A percentile compares a stretch with the other conserved stretches of the same genome.
phyloP scores from a whole-genome alignment of 345 rosid genomes.

The Diplotaxis tenuifolia region DNA sequence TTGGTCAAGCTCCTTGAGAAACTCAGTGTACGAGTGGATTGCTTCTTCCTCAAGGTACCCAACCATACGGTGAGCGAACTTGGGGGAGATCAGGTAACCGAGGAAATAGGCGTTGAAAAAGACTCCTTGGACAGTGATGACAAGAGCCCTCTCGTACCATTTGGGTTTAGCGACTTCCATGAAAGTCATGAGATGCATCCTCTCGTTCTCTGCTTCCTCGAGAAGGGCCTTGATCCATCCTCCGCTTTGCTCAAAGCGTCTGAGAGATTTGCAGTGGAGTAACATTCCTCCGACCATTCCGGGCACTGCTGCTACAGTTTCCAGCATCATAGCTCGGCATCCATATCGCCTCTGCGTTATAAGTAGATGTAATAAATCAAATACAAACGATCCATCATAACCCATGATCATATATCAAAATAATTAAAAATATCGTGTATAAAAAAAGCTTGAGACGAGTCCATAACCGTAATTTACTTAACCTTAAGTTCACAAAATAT shows the following conservation, averaged over 20 bases:
- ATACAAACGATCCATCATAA: background rate
- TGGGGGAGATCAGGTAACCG: conserved; percentile 67
- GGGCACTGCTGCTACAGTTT: conserved; percentile 80
- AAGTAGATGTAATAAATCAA: background rate
- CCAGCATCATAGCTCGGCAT: conserved; percentile 88
- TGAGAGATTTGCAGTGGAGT: conserved; percentile 69
- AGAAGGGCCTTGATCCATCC: conserved; percentile 79
- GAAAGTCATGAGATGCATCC: conserved; percentile 91
- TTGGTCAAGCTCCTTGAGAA: conserved; percentile 74
- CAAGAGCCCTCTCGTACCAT: conserved; percentile 80
- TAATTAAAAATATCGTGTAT: too few relatives aligned
- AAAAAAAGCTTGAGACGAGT: too few relatives aligned
- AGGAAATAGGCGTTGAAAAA: conserved; percentile 81
- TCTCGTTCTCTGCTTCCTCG: conserved; percentile 86
- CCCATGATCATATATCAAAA: background rate
- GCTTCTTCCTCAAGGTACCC: conserved; percentile 92
- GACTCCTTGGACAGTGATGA: conserved; percentile 65
- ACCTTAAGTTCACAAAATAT: too few relatives aligned
- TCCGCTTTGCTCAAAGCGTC: conserved; percentile 74
- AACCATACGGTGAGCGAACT: conserved; percentile 74
- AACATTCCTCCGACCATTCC: conserved; percentile 86
- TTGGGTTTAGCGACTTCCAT: conserved; percentile 72
- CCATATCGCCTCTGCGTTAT: conserved; percentile 57
- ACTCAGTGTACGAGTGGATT: conserved; percentile 73
- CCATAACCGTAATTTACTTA: too few relatives aligned